phyloP scores from a whole-genome alignment of 192 early-diverging fungal genomes.

The Podila verticillata region DNA sequence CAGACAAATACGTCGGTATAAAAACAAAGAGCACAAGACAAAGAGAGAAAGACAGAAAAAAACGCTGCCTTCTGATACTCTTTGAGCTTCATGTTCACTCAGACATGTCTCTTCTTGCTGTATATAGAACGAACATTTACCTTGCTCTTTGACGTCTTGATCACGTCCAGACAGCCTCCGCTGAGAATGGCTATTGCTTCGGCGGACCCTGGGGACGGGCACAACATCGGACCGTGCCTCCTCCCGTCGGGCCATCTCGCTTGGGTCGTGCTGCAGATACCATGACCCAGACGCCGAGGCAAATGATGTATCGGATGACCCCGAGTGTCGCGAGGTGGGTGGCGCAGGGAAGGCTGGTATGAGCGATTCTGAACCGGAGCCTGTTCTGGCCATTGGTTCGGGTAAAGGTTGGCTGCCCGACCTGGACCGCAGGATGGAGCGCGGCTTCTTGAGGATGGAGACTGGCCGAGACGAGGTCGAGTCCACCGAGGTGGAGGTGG shows the following conservation, averaged over 20 bases:
- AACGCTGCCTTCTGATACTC: too few species aligned
- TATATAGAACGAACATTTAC: background rate
- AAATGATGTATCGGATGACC: conserved; percentile 9
- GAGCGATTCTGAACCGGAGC: background rate
- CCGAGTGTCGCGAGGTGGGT: background rate
- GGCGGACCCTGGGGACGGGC: background rate
- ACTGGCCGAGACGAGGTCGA: conserved; percentile 16
- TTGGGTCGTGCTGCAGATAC: conserved; percentile 41
- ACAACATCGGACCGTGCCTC: background rate
- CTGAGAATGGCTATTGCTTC: background rate
- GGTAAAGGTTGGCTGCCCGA: conserved; percentile 13
- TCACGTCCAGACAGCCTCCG: conserved; percentile 14
- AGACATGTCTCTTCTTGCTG: too few species aligned
- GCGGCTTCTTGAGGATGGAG: conserved; percentile 37
- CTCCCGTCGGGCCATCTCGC: background rate
- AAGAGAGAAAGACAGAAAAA: too few species aligned
- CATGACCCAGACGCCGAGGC: conserved; percentile 7
- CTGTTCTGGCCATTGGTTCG: background rate
- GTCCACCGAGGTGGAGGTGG: background rate
- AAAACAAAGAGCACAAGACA: background rate
- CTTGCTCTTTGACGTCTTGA: background rate
- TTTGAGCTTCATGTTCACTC: too few species aligned
- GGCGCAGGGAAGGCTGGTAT: conserved; percentile 17
- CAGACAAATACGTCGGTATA: too few species aligned
- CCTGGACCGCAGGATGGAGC: conserved; percentile 30